A percentile compares a stretch with the other conserved stretches of the same genome.
These are phyloP conservation scores for Canna indica DNA, from an alignment of 176 grass and related monocot species.

Conservation along the genomic window DNA sequence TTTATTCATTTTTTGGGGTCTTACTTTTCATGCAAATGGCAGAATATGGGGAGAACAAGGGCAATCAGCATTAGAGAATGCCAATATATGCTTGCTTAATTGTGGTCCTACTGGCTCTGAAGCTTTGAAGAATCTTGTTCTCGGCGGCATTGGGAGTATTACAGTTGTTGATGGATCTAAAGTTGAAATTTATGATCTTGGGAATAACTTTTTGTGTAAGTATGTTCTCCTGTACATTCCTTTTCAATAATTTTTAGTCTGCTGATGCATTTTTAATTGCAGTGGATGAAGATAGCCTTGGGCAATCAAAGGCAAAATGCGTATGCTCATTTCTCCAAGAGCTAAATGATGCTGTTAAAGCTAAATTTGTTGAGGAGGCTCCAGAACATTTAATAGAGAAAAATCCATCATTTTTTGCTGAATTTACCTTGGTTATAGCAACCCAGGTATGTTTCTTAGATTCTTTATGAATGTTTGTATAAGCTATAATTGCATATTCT, in stretches of 20 bases:
- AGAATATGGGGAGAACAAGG: conserved; percentile 72
- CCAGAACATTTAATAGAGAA: conserved; percentile 52
- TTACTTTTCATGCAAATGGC: background rate
- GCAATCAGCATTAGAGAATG: conserved; percentile 69
- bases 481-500: background rate
- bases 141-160: conserved; percentile 8
- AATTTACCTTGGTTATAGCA: conserved; percentile 13
- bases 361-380: conserved; percentile 90
- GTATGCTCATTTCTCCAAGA: conserved; percentile 89
- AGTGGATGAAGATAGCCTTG: conserved; percentile 78
- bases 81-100: conserved; percentile 66
- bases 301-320: conserved; percentile 82
- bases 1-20: background rate
- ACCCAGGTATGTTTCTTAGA: conserved; percentile 5
- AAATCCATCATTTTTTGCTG: conserved; percentile 23
- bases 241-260: background rate
- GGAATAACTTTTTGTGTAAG: conserved; percentile 89
- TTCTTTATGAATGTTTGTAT: background rate
- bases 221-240: conserved; percentile 11
- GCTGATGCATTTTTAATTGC: conserved; percentile 1
- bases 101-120: conserved; percentile 15
- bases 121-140: conserved; percentile 14
- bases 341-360: conserved; percentile 93
- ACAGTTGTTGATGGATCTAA: conserved; percentile 69
- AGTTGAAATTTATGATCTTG: conserved; percentile 62